Percentiles rank a stretch among this genome's conserved stretches.
Conservation (phyloP, 768 basidiomycete genomes). For the Lactarius psammicola region DNA sequence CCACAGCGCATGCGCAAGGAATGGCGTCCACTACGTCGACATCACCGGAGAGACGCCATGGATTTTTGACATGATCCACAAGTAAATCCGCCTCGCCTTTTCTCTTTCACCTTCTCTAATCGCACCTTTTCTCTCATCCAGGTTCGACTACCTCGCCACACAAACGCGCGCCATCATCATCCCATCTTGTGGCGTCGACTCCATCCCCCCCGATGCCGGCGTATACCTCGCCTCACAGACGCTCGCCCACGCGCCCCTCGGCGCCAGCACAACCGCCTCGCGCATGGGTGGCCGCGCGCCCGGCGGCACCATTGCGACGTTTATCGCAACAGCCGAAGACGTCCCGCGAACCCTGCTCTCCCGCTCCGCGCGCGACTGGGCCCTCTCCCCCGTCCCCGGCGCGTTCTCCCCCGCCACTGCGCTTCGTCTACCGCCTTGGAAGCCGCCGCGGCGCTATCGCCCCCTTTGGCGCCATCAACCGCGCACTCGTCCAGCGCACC, state of each 20-base stretch:
- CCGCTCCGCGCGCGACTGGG: constrained; percentile 39
- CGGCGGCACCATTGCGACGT: constrained; percentile 57
- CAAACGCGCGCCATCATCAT: constrained; percentile 74
- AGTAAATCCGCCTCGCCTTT: constrained; percentile 44
- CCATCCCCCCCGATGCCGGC: constrained; percentile 69
- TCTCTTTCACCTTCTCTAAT: too few relatives aligned
- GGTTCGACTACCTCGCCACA: constrained; percentile 69
- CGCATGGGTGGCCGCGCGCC: constrained; percentile 50
- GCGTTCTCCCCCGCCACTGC: constrained; percentile 34
- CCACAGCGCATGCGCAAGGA: constrained; percentile 63
- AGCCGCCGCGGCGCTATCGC: constrained; percentile 34
- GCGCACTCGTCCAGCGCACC: constrained; percentile 52
- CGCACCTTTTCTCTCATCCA: constrained; percentile 32
- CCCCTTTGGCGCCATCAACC: constrained; percentile 47
- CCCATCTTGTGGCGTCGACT: constrained; percentile 76
- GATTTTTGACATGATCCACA: constrained; percentile 58
- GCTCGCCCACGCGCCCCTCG: constrained; percentile 52
- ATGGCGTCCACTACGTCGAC: constrained; percentile 85
- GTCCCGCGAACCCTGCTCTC: constrained; percentile 35
- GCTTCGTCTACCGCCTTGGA: constrained; percentile 39
- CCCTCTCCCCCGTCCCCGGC: constrained; percentile 44
- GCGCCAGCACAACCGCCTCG: constrained; percentile 57
- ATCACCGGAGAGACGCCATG: constrained; percentile 72
- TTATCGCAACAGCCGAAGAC: constrained; percentile 36
- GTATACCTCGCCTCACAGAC: constrained; percentile 69